Evolutionary conservation across 208 protist species (phyloP).

Genomic region (Tritrichomonas foetus): DNA sequence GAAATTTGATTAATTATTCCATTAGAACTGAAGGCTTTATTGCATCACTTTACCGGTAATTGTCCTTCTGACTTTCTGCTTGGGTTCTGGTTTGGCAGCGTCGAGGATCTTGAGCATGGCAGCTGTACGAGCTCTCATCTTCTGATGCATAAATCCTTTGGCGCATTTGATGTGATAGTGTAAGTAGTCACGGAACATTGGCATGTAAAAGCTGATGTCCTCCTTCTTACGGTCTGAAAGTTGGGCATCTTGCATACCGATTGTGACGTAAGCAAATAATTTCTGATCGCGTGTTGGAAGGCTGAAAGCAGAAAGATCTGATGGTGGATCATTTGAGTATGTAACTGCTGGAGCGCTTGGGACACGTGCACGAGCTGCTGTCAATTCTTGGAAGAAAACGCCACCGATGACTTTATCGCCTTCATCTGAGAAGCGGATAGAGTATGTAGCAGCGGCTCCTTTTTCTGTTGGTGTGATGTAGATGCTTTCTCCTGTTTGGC

Average conservation of each 20-base stretch:
- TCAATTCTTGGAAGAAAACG: conserved; percentile 19
- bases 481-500: background rate
- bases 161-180: conserved; percentile 41
- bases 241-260: background rate
- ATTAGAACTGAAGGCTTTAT: too few relatives aligned
- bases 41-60: background rate
- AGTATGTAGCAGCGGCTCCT: background rate
- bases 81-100: background rate
- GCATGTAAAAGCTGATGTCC: background rate
- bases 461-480: background rate
- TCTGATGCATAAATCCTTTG: conserved; percentile 34
- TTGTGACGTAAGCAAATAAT: background rate
- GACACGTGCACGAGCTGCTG: conserved; percentile 18
- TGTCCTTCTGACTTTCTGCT: background rate
- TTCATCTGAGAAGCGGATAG: conserved; percentile 14
- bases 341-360: background rate
- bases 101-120: conserved; percentile 24
- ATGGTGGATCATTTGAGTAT: conserved; percentile 15
- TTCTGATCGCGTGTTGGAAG: background rate
- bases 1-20: too few relatives aligned
- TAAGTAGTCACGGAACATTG: conserved; percentile 38
- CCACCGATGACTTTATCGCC: background rate
- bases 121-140: conserved; percentile 21
- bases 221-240: background rate
- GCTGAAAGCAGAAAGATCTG: background rate